These are phyloP conservation scores for Filobasidium uniguttulatum DNA, from an alignment of 1,284 basidiomycete species.

Conservation along the genomic window DNA sequence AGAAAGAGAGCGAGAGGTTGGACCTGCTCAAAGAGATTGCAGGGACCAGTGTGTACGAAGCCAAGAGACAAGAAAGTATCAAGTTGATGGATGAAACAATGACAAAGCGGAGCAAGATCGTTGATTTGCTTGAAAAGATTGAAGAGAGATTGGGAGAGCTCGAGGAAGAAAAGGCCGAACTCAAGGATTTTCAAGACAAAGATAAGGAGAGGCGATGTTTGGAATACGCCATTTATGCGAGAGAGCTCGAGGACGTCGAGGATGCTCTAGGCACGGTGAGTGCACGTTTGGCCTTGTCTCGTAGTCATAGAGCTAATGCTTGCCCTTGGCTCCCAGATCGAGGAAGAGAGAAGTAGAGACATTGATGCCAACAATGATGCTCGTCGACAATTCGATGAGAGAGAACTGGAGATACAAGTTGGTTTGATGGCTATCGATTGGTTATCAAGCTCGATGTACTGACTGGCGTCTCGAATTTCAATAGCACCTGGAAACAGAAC, in stretches of 20 bases:
- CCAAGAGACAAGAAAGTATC: slow-evolving; percentile 77
- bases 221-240: slow-evolving; percentile 86
- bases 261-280: slow-evolving; percentile 60
- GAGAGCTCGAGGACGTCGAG: slow-evolving; percentile 77
- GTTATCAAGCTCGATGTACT: not conserved
- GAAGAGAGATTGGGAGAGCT: slow-evolving; percentile 79
- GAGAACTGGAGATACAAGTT: slow-evolving; percentile 72
- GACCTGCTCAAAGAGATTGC: slow-evolving; percentile 94
- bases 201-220: slow-evolving; percentile 88
- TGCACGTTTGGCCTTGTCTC: not conserved
- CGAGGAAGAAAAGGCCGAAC: slow-evolving; percentile 92
- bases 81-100: slow-evolving; percentile 96
- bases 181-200: slow-evolving; percentile 90
- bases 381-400: slow-evolving; percentile 62
- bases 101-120: slow-evolving; percentile 79
- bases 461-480: not conserved
- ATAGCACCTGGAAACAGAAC: slow-evolving; percentile 63
- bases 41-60: slow-evolving; percentile 95
- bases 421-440: no score
- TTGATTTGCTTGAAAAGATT: slow-evolving; percentile 78
- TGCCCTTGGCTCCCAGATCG: slow-evolving; percentile 35
- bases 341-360: slow-evolving; percentile 60
- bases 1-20: slow-evolving; percentile 88
- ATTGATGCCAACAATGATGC: slow-evolving; percentile 69
- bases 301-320: not conserved